Evolutionary conservation across 202 grass and related monocot species (phyloP).

Genomic region (Carex sylvatica): DNA sequence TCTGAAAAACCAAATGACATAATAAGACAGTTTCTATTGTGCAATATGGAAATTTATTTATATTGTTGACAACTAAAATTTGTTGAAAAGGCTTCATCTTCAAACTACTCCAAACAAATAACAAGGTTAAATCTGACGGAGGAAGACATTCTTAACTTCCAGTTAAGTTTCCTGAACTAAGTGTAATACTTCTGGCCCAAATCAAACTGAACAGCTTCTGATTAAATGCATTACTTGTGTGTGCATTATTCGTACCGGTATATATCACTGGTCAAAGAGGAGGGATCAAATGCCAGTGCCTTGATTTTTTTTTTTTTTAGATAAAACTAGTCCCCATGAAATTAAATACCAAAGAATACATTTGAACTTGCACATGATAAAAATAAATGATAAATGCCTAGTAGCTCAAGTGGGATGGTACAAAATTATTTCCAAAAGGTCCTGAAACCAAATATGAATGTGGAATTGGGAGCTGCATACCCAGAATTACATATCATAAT

Average conservation of each 20-base stretch:
- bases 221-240: neutral
- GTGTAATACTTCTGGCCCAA: neutral
- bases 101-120: neutral
- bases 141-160: neutral
- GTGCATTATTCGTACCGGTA: neutral
- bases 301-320: too few relatives aligned
- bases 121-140: neutral
- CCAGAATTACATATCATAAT: neutral
- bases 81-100: neutral
- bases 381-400: neutral
- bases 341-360: neutral
- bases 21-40: conserved; percentile 3
- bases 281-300: neutral
- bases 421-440: neutral
- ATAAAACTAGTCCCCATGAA: neutral
- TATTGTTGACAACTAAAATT: neutral
- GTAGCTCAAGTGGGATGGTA: neutral
- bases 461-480: neutral
- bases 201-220: neutral
- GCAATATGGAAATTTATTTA: neutral
- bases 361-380: neutral
- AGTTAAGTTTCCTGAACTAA: neutral
- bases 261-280: neutral
- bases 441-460: neutral
- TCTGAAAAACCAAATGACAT: conserved; percentile 45